Evolutionary conservation across 495 filamentous ascomycete species (phyloP).

Genomic region (Podospora fimiseda): DNA sequence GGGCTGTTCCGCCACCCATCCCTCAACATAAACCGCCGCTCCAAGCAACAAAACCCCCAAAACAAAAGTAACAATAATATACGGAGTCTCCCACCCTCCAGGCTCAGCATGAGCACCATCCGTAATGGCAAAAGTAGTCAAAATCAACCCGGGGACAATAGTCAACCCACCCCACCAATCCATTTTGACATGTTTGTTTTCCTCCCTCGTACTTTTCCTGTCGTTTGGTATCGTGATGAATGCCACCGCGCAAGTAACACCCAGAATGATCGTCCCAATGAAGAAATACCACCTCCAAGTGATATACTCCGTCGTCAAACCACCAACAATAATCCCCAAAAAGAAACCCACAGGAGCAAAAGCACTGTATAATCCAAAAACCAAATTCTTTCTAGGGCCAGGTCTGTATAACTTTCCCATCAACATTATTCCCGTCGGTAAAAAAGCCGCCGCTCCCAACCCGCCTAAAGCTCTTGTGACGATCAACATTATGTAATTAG

Average conservation of each 20-base stretch:
- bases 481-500: slow-evolving; percentile 65
- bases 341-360: slow-evolving; percentile 77
- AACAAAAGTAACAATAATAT: slow-evolving; percentile 58
- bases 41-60: slow-evolving; percentile 52
- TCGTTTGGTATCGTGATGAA: slow-evolving; percentile 64
- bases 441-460: slow-evolving; percentile 68
- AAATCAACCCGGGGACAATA: slow-evolving; percentile 58
- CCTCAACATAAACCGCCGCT: slow-evolving; percentile 64
- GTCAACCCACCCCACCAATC: slow-evolving; percentile 55
- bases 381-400: slow-evolving; percentile 76
- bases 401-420: slow-evolving; percentile 76
- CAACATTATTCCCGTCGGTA: slow-evolving; percentile 73
- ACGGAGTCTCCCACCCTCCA: slow-evolving; percentile 64
- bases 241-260: slow-evolving; percentile 44
- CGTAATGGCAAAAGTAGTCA: slow-evolving; percentile 75
- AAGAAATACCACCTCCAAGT: slow-evolving; percentile 78
- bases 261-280: slow-evolving; percentile 53
- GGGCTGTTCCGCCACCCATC: slow-evolving; percentile 65
- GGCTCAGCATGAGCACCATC: slow-evolving; percentile 65
- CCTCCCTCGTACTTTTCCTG: slow-evolving; percentile 34
- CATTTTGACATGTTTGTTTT: slow-evolving; percentile 38
- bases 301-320: slow-evolving; percentile 56
- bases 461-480: slow-evolving; percentile 73
- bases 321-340: slow-evolving; percentile 73
- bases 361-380: slow-evolving; percentile 76